Conservation (phyloP, 78 protist species). For the Tieghemostelium lacteum region DNA sequence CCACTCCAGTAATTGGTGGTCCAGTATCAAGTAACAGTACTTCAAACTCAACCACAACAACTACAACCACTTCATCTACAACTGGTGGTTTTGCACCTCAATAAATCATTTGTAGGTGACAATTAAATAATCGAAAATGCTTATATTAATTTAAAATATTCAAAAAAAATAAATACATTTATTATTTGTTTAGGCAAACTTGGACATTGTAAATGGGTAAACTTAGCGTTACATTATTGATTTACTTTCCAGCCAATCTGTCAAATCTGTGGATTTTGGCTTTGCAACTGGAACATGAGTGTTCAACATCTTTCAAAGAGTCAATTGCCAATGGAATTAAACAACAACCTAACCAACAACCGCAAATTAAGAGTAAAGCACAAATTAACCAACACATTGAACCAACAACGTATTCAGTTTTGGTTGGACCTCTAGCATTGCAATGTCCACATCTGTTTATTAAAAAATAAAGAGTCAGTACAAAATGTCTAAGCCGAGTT, state of each 20-base stretch:
- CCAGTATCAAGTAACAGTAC: too few species aligned
- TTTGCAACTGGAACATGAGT: slow-evolving; percentile 60
- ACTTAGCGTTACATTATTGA: too few species aligned
- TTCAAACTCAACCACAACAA: too few species aligned
- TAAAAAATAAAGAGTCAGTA: background rate
- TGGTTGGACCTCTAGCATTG: slow-evolving; percentile 10
- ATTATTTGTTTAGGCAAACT: too few species aligned
- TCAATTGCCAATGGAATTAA: slow-evolving; percentile 74
- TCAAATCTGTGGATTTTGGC: slow-evolving; percentile 44
- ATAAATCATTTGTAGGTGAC: too few species aligned
- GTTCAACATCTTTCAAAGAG: slow-evolving; percentile 74
- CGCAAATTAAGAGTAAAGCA: slow-evolving; percentile 41
- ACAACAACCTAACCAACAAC: slow-evolving; percentile 80
- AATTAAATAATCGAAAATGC: too few species aligned
- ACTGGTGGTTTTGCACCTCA: too few species aligned
- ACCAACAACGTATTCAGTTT: slow-evolving; percentile 27
- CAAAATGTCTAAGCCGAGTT: background rate
- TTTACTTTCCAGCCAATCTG: slow-evolving; percentile 48
- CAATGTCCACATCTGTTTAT: slow-evolving; percentile 54
- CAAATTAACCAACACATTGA: slow-evolving; percentile 55
- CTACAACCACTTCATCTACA: too few species aligned
- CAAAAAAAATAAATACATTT: too few species aligned
- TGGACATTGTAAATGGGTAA: too few species aligned
- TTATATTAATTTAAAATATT: too few species aligned
- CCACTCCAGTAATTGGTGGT: too few species aligned